phyloP scores from a whole-genome alignment of 2,329 filamentous ascomycete species.

The Pyricularia pennisetigena region DNA sequence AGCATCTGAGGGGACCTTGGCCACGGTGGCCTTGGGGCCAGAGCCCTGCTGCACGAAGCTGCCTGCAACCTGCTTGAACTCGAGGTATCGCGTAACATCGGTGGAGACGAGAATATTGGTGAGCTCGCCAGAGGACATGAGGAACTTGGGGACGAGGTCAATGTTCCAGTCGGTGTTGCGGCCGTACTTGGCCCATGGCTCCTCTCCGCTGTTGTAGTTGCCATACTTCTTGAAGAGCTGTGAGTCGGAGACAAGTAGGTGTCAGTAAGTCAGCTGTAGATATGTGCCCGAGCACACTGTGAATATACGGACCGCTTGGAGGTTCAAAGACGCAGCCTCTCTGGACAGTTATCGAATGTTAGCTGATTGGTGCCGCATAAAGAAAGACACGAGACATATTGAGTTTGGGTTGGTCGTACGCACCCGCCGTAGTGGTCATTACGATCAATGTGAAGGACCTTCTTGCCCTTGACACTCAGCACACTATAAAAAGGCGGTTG shows the following conservation, averaged over 20 bases:
- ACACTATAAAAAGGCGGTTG: constrained; percentile 45
- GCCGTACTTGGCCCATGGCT: constrained; percentile 98
- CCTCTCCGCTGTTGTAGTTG: constrained; percentile 66
- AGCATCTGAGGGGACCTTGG: constrained; percentile 93
- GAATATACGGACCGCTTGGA: constrained; percentile 59
- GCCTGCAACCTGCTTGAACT: constrained; percentile 91
- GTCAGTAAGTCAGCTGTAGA: constrained; percentile 1
- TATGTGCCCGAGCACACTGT: constrained; percentile 9
- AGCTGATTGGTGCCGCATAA: neutral
- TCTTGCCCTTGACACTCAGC: constrained; percentile 96
- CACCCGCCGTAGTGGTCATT: constrained; percentile 98
- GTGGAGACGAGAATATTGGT: constrained; percentile 98
- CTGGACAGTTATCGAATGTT: constrained; percentile 31
- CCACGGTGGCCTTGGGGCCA: constrained; percentile 77
- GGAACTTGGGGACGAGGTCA: constrained; percentile 93
- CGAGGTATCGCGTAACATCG: constrained; percentile 79
- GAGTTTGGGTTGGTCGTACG: constrained; percentile 18
- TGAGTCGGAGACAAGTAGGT: neutral
- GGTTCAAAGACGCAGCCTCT: constrained; percentile 93
- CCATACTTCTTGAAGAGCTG: constrained; percentile 96
- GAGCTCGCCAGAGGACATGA: constrained; percentile 97
- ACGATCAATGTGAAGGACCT: constrained; percentile 96
- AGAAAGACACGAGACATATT: neutral
- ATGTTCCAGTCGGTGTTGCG: constrained; percentile 99
- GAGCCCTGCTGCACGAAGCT: constrained; percentile 90